phyloP scores from a whole-genome alignment of 495 filamentous ascomycete genomes.

The Gamarada debralockiae region DNA sequence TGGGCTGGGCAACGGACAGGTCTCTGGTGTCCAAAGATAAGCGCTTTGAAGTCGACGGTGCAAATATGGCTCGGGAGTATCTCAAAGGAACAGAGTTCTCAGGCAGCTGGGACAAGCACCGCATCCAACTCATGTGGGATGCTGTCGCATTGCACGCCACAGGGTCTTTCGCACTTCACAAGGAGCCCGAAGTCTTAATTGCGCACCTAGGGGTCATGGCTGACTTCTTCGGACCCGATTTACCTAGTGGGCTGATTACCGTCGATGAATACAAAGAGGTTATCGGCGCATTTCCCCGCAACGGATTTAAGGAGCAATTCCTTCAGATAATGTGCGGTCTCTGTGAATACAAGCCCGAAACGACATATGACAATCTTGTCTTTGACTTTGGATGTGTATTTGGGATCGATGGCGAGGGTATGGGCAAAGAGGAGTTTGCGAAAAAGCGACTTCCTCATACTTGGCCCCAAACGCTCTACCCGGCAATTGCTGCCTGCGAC shows the following conservation, averaged over 20 bases:
- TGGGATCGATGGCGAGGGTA: slow-evolving; percentile 11
- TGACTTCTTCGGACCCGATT: slow-evolving; percentile 41
- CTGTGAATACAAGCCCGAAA: slow-evolving; percentile 42
- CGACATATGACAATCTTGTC: slow-evolving; percentile 47
- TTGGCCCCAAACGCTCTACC: no score
- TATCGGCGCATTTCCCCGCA: slow-evolving; percentile 32
- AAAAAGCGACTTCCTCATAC: no score
- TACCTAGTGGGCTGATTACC: neutral
- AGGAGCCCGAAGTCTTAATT: slow-evolving; percentile 40
- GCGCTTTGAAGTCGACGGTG: slow-evolving; percentile 55
- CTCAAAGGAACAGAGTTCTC: slow-evolving; percentile 25
- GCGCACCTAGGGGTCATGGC: slow-evolving; percentile 36
- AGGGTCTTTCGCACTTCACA: slow-evolving; percentile 34
- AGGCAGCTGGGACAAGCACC: slow-evolving; percentile 35
- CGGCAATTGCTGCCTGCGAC: no score
- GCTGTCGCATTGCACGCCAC: slow-evolving; percentile 48
- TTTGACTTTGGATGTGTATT: slow-evolving; percentile 32
- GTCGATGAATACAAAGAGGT: slow-evolving; percentile 33
- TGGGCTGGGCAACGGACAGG: no score
- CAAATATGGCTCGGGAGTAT: slow-evolving; percentile 42
- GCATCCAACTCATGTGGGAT: slow-evolving; percentile 46
- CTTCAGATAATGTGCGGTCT: slow-evolving; percentile 38
- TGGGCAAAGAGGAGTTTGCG: no score
- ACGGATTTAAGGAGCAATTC: slow-evolving; percentile 31
- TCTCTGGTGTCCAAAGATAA: no score